Evolutionary conservation across 2,329 filamentous ascomycete genomes (phyloP).

Genomic region (Sporothrix pseudoabietina): DNA sequence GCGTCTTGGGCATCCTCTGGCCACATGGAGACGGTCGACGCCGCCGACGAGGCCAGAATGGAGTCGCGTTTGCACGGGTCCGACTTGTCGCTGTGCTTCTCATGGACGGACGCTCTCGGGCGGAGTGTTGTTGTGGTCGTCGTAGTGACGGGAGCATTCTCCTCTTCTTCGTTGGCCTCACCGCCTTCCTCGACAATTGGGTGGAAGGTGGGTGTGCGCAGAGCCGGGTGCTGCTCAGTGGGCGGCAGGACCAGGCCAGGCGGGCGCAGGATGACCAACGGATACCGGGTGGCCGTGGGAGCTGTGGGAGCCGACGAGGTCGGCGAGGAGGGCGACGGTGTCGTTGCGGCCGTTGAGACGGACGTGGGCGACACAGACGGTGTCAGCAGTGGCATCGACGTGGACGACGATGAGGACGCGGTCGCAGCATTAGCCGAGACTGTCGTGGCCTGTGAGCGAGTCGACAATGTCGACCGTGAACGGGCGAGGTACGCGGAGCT

Average conservation of each 20-base stretch:
- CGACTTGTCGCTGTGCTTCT: not conserved
- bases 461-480: constrained; percentile 37
- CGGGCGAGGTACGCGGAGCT: constrained; percentile 47
- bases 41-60: constrained; percentile 20
- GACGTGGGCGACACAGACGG: constrained; percentile 2
- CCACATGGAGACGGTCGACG: constrained; percentile 20
- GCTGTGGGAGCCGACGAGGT: constrained; percentile 14
- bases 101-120: not conserved
- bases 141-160: not conserved
- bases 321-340: constrained; percentile 1
- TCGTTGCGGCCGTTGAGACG: not conserved
- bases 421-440: constrained; percentile 37
- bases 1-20: not conserved
- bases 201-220: constrained; percentile 45
- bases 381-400: not conserved
- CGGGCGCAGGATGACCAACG: constrained; percentile 43
- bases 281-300: constrained; percentile 26
- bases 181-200: constrained; percentile 41
- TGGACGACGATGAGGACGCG: constrained; percentile 5
- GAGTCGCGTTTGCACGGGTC: constrained; percentile 21
- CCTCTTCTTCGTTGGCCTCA: constrained; percentile 34
- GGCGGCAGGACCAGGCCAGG: constrained; percentile 46
- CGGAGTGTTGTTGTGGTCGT: not conserved
- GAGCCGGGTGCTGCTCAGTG: constrained; percentile 56
- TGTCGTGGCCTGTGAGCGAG: constrained; percentile 35